A percentile compares a stretch with the other conserved stretches of the same genome.
Evolutionary conservation across 805 yeast species (phyloP).

Genomic region (Spathaspora arborariae): DNA sequence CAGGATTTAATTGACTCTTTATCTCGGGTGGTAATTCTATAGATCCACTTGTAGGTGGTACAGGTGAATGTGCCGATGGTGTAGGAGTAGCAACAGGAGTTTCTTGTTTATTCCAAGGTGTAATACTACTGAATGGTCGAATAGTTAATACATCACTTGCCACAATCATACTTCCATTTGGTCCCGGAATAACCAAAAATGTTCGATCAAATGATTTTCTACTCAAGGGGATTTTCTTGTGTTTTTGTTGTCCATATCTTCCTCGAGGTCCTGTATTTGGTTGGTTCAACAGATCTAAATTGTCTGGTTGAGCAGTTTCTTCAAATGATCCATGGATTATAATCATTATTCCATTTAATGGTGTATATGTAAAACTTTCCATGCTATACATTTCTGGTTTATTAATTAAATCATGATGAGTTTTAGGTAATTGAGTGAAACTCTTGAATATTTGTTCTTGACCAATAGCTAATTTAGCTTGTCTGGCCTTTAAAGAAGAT

Average conservation of each 20-base stretch:
- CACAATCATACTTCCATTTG: constrained; percentile 67
- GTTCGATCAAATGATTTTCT: constrained; percentile 83
- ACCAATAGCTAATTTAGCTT: constrained; percentile 62
- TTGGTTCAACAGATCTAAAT: constrained; percentile 16
- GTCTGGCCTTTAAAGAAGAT: constrained; percentile 50
- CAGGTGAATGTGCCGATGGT: constrained; percentile 13
- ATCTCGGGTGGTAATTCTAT: constrained; percentile 56
- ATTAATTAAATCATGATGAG: constrained; percentile 66
- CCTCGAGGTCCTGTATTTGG: constrained; percentile 12
- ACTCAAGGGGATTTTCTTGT: constrained; percentile 37
- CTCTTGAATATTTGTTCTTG: constrained; percentile 56
- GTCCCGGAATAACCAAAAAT: constrained; percentile 70
- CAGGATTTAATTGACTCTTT: constrained; percentile 44
- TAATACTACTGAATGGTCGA: constrained; percentile 52
- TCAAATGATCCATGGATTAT: constrained; percentile 81
- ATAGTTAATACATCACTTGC: constrained; percentile 81
- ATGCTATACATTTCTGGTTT: constrained; percentile 67
- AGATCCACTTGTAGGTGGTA: constrained; percentile 18
- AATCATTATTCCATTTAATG: constrained; percentile 72
- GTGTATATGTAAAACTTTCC: constrained; percentile 71
- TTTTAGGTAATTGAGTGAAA: constrained; percentile 70
- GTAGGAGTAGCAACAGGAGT: constrained; percentile 4
- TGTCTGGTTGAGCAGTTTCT: constrained; percentile 59
- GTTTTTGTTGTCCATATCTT: constrained; percentile 17
- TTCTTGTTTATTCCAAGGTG: constrained; percentile 48